These are phyloP conservation scores for Pyrenula massariospora DNA, from an alignment of 495 filamentous ascomycete genomes.

Conservation along the genomic window DNA sequence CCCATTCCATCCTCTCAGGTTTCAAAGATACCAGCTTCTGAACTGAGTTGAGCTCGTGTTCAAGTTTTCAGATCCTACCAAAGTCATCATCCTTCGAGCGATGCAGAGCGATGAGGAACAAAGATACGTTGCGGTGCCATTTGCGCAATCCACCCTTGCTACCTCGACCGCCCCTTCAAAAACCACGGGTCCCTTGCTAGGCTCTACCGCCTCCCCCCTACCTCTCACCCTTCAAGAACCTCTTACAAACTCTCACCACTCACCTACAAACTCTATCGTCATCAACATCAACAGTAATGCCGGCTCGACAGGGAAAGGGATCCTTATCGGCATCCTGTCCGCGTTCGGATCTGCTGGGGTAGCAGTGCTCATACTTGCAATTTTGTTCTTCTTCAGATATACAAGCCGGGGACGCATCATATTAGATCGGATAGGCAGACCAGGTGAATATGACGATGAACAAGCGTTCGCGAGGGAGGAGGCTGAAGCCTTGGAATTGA, in stretches of 20 bases:
- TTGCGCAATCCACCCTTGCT: not conserved
- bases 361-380: slow-evolving; percentile 65
- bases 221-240: not conserved
- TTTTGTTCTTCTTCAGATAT: slow-evolving; percentile 91
- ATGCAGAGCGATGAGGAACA: not conserved
- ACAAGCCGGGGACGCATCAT: slow-evolving; percentile 83
- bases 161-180: not conserved
- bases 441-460: slow-evolving; percentile 96
- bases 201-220: not conserved
- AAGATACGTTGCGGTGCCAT: not conserved
- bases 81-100: no score
- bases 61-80: no score
- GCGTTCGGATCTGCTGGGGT: slow-evolving; percentile 87
- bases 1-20: not conserved
- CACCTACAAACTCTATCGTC: slow-evolving; percentile 4
- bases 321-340: slow-evolving; percentile 91
- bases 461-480: slow-evolving; percentile 86
- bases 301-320: slow-evolving; percentile 59
- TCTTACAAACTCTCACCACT: not conserved
- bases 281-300: slow-evolving; percentile 14
- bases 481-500: slow-evolving; percentile 83
- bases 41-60: no score
- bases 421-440: slow-evolving; percentile 83
- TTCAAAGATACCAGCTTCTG: not conserved
- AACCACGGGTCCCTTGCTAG: not conserved